These are phyloP conservation scores for Phytophthora agathidicida DNA, from an alignment of 352 stramenopile species.

Conservation along the genomic window DNA sequence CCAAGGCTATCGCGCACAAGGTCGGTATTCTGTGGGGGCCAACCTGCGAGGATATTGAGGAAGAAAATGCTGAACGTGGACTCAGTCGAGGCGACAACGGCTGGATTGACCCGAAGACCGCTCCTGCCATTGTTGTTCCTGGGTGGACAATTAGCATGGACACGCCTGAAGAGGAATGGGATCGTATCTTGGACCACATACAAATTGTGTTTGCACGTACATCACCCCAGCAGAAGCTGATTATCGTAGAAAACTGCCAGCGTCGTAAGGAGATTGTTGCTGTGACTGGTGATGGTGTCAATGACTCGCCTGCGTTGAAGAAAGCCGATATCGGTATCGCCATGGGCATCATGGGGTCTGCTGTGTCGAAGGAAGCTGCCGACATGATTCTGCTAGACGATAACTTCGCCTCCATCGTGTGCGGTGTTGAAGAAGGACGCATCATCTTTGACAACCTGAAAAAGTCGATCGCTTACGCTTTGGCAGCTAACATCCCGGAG, in stretches of 20 bases:
- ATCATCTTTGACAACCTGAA: slow-evolving; percentile 97
- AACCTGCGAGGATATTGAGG: slow-evolving; percentile 84
- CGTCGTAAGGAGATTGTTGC: slow-evolving; percentile 88
- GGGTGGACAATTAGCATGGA: slow-evolving; percentile 84
- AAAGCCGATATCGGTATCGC: slow-evolving; percentile 98
- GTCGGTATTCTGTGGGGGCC: slow-evolving; percentile 93
- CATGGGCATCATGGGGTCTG: slow-evolving; percentile 98
- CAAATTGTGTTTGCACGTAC: slow-evolving; percentile 97
- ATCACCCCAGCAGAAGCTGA: slow-evolving; percentile 95
- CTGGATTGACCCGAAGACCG: slow-evolving; percentile 72
- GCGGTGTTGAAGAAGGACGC: slow-evolving; percentile 95
- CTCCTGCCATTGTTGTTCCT: slow-evolving; percentile 84
- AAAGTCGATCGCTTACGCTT: slow-evolving; percentile 93
- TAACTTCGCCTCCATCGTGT: slow-evolving; percentile 98
- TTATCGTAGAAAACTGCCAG: slow-evolving; percentile 94
- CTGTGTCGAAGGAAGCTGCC: slow-evolving; percentile 95
- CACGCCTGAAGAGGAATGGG: slow-evolving; percentile 83
- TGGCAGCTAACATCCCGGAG: slow-evolving; percentile 93
- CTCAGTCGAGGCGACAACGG: slow-evolving; percentile 67
- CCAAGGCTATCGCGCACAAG: slow-evolving; percentile 94
- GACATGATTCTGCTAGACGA: slow-evolving; percentile 98
- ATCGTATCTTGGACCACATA: slow-evolving; percentile 79
- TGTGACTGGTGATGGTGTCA: slow-evolving; percentile 98
- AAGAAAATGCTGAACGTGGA: slow-evolving; percentile 70
- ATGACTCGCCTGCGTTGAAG: slow-evolving; percentile 97